These are phyloP conservation scores for Arachnopeziza araneosa DNA, from an alignment of 2,329 filamentous ascomycete species.

Conservation along the genomic window DNA sequence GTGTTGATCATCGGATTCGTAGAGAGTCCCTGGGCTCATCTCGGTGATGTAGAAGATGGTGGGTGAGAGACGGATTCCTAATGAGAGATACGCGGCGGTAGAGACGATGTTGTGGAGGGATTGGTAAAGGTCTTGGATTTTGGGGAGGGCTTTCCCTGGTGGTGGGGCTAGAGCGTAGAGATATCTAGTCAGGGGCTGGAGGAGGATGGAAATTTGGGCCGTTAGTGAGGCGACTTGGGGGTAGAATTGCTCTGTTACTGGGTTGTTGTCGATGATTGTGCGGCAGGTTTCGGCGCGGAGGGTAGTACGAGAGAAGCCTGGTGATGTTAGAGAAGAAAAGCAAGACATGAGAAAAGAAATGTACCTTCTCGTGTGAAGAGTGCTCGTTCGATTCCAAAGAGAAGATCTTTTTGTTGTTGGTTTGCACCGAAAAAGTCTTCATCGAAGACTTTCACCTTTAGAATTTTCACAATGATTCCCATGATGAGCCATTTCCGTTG, in stretches of 20 bases:
- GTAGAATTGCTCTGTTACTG: constrained; percentile 30
- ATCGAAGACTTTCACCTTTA: constrained; percentile 23
- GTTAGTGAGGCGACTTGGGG: constrained; percentile 44
- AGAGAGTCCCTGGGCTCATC: constrained; percentile 14
- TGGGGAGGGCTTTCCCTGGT: background rate
- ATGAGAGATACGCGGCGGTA: constrained; percentile 20
- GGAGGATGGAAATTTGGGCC: constrained; percentile 41
- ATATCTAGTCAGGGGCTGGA: constrained; percentile 21
- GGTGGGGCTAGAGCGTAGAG: constrained; percentile 11
- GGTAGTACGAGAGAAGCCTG: constrained; percentile 20
- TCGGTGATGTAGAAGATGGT: constrained; percentile 21
- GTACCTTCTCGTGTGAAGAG: constrained; percentile 21
- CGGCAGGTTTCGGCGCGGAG: constrained; percentile 18
- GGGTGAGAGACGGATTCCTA: constrained; percentile 20
- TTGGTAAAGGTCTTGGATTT: constrained; percentile 16
- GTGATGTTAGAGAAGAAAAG: constrained; percentile 2
- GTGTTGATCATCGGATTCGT: constrained; percentile 8
- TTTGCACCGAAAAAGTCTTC: constrained; percentile 22
- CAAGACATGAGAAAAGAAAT: background rate
- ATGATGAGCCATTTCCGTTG: constrained; percentile 23
- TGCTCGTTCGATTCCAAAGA: constrained; percentile 20
- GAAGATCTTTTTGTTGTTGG: constrained; percentile 16
- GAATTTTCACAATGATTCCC: constrained; percentile 18
- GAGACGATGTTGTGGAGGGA: constrained; percentile 24
- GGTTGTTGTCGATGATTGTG: constrained; percentile 13